Percentiles rank a stretch among this genome's conserved stretches.
These are phyloP conservation scores for Furcasterigmium furcatum DNA, from an alignment of 2,329 filamentous ascomycete genomes.

Conservation along the genomic window DNA sequence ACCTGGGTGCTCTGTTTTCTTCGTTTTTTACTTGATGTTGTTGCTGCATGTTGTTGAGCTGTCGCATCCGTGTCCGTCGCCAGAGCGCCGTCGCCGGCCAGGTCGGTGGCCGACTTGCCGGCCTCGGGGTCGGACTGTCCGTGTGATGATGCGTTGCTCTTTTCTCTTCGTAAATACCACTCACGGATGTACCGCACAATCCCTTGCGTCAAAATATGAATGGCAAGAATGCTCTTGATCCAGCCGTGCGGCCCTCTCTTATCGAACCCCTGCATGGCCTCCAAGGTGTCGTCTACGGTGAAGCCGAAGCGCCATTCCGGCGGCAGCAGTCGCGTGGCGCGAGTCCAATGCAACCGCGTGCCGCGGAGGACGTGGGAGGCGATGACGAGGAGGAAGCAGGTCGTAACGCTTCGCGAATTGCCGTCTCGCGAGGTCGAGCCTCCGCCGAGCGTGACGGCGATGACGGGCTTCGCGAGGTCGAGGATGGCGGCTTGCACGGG, in stretches of 20 bases:
- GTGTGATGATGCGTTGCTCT: conserved; percentile 45
- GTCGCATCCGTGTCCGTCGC: conserved; percentile 50
- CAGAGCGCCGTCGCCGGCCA: conserved; percentile 34
- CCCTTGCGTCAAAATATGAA: conserved; percentile 73
- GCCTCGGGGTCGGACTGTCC: conserved; percentile 60
- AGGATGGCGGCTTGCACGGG: conserved; percentile 85
- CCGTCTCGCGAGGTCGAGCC: conserved; percentile 68
- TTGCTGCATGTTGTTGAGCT: conserved; percentile 51
- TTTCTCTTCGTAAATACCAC: conserved; percentile 62
- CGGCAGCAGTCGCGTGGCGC: conserved; percentile 41
- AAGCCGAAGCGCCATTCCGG: conserved; percentile 41
- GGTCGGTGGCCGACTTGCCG: conserved; percentile 44
- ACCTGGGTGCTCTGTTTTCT: conserved; percentile 90
- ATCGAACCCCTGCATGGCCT: conserved; percentile 46
- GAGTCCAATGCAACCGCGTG: conserved; percentile 45
- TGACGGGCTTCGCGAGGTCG: conserved; percentile 89
- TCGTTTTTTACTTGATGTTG: conserved; percentile 72
- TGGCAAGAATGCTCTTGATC: conserved; percentile 66
- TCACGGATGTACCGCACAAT: conserved; percentile 68
- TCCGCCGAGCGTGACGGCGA: conserved; percentile 85
- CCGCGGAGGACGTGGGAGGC: conserved; percentile 49
- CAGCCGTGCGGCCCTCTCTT: conserved; percentile 60
- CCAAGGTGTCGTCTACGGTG: conserved; percentile 44
- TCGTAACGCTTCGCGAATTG: conserved; percentile 67
- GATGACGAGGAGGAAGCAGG: conserved; percentile 67